phyloP scores from a whole-genome alignment of 2,329 filamentous ascomycete species.

The Botrytis fabae region DNA sequence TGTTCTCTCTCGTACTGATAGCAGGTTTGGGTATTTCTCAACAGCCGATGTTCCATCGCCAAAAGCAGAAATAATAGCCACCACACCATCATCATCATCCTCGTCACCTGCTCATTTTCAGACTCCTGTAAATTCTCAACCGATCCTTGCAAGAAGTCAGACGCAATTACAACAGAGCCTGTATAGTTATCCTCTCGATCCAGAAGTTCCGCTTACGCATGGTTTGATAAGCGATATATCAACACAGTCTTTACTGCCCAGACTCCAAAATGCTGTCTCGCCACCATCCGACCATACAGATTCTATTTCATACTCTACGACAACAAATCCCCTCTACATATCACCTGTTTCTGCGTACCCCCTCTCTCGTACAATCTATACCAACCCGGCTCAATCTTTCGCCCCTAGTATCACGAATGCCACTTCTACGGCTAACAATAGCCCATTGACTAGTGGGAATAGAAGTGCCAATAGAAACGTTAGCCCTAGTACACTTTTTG shows the following conservation, averaged over 20 bases:
- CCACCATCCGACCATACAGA: conserved; percentile 9
- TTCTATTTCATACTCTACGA: background rate
- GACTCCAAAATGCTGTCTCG: background rate
- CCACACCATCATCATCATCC: conserved; percentile 29
- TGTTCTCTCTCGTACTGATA: conserved; percentile 75
- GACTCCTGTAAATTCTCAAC: conserved; percentile 21
- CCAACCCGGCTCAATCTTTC: background rate
- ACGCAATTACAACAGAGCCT: conserved; percentile 37
- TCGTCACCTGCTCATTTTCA: conserved; percentile 31
- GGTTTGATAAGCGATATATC: background rate
- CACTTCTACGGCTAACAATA: background rate
- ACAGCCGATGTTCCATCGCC: conserved; percentile 41
- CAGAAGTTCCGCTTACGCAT: background rate
- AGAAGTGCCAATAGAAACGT: conserved; percentile 39
- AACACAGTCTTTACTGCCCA: background rate
- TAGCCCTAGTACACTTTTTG: conserved; percentile 54
- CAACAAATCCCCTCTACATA: conserved; percentile 7
- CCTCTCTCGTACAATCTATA: background rate
- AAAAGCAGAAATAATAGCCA: conserved; percentile 38
- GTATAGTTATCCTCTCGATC: conserved; percentile 33
- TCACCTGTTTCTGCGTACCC: background rate
- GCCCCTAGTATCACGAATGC: background rate
- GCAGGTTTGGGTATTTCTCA: conserved; percentile 73
- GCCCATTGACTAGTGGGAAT: background rate
- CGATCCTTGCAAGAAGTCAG: conserved; percentile 23